phyloP scores from a whole-genome alignment of 2,329 filamentous ascomycete genomes.

The Daldinia eschscholtzii region DNA sequence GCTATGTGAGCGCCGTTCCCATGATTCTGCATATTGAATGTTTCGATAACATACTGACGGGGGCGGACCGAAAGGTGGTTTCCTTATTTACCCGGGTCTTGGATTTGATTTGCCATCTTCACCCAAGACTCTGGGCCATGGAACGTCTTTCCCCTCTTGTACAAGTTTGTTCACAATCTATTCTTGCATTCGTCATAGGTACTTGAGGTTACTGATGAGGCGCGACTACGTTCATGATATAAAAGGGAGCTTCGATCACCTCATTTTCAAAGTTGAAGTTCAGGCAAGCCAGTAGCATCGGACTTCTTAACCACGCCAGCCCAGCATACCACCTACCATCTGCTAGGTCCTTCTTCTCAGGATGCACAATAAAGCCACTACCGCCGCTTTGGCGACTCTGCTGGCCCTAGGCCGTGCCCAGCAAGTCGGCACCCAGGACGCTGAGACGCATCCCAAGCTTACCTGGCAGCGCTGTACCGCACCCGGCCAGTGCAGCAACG shows the following conservation, averaged over 20 bases:
- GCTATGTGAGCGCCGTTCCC: background rate
- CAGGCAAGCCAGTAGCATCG: slow-evolving; percentile 9
- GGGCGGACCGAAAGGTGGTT: slow-evolving; percentile 19
- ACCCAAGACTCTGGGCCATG: slow-evolving; percentile 15
- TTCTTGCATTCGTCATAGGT: background rate
- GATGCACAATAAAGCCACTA: slow-evolving; percentile 31
- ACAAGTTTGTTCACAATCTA: slow-evolving; percentile 7
- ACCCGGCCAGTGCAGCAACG: slow-evolving; percentile 56
- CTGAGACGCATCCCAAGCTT: slow-evolving; percentile 60
- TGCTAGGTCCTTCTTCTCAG: slow-evolving; percentile 1
- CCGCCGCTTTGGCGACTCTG: slow-evolving; percentile 50
- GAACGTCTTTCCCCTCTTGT: slow-evolving; percentile 29
- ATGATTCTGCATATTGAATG: background rate
- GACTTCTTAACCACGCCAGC: slow-evolving; percentile 1
- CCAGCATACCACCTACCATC: background rate
- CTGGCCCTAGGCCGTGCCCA: slow-evolving; percentile 56
- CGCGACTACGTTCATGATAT: slow-evolving; percentile 5
- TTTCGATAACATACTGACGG: slow-evolving; percentile 5
- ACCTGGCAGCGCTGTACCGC: slow-evolving; percentile 60
- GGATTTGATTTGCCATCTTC: slow-evolving; percentile 23
- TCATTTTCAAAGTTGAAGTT: slow-evolving; percentile 11
- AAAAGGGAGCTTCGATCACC: slow-evolving; percentile 21
- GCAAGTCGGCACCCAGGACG: slow-evolving; percentile 54
- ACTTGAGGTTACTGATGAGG: background rate
- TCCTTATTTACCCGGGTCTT: slow-evolving; percentile 26